Base-by-base conservation (phyloP, 805 yeast species). In the Zygosaccharomyces bailii region DNA sequence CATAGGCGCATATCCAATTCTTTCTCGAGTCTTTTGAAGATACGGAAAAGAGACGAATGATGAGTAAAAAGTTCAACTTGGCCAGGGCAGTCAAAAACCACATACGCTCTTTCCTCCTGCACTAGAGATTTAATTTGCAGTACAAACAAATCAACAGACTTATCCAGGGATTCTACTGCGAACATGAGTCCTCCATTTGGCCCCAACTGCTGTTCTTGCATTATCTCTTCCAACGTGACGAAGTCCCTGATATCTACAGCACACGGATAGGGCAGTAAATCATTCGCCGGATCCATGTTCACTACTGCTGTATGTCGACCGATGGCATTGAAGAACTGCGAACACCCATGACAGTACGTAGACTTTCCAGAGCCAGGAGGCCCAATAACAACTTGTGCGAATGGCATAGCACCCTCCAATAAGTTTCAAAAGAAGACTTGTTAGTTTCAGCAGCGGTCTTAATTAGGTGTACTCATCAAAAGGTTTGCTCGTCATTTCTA, bases 321-420 rank as follows among this genome's bases (percentile, higher is more conserved):
- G 41, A 95, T 89, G 1, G 98, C 96, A 48, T 86, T 84, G 56
- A 91, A 74, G 65, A 93, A 93, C 69, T 93, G 98, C 51, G 77
- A 77, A 80, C 91, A 80, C 34, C 99, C 99, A 62, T 81, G 73
- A 63, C 97, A 90, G 62, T 87, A 93, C 0, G 99, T 95, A 0
- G 96, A 86, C 60, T 93, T 93, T 1, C 99, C 99, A 0, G 96
- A 77, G 1, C 99, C 99, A 0, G 99, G 99, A 0, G 99, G 98
- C 0, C 99, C 99, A 30, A 93, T 88, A 7, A 91, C 90, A 7
- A 93, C 78, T 67, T 93, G 96, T 3, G 95, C 96, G 65, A 86
- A 86, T 6, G 81, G 70, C 82, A 78, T 75, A 3, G 14, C 37
- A 29, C 7, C 16, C 18, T 35, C 19, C n/a, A 21, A 23, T 16